phyloP scores from a whole-genome alignment of 2,329 filamentous ascomycete genomes.

The Diaporthe citriasiana region DNA sequence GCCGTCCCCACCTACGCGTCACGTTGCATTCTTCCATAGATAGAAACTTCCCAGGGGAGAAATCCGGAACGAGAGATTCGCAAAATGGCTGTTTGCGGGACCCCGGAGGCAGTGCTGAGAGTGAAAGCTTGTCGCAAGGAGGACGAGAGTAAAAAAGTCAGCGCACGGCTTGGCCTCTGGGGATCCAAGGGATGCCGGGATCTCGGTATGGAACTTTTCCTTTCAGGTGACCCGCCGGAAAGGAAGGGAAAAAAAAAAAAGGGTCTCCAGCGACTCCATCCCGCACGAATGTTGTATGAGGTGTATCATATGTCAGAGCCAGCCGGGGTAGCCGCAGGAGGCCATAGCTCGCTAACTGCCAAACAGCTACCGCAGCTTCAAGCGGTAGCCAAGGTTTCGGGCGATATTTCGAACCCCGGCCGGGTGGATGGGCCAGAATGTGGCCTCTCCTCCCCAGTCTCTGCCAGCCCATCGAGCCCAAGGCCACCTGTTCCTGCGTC shows the following conservation, averaged over 20 bases:
- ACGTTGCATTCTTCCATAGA: constrained; percentile 26
- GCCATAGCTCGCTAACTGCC: constrained; percentile 22
- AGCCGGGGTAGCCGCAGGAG: constrained; percentile 37
- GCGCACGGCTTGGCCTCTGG: constrained; percentile 29
- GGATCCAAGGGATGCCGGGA: constrained; percentile 39
- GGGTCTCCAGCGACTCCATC: constrained; percentile 11
- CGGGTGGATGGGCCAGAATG: constrained; percentile 19
- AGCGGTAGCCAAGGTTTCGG: constrained; percentile 18
- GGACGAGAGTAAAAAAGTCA: constrained; percentile 29
- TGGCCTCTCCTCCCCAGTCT: neutral
- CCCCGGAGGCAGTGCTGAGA: constrained; percentile 30
- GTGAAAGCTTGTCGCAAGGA: constrained; percentile 26
- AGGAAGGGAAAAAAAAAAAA: neutral
- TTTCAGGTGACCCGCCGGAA: constrained; percentile 30
- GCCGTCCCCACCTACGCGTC: neutral
- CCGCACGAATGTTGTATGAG: neutral
- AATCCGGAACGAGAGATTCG: constrained; percentile 17
- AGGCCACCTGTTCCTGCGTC: constrained; percentile 37
- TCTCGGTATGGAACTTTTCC: constrained; percentile 38
- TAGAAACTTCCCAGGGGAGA: constrained; percentile 5
- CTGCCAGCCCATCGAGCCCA: constrained; percentile 14
- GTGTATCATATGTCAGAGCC: constrained; percentile 15
- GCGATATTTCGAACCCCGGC: constrained; percentile 29
- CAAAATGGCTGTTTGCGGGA: constrained; percentile 2
- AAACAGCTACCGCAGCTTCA: constrained; percentile 8